Percentiles rank a stretch among this genome's conserved stretches.
Conservation (phyloP, 257 asterid genomes). For the Solanum tarapatanum region DNA sequence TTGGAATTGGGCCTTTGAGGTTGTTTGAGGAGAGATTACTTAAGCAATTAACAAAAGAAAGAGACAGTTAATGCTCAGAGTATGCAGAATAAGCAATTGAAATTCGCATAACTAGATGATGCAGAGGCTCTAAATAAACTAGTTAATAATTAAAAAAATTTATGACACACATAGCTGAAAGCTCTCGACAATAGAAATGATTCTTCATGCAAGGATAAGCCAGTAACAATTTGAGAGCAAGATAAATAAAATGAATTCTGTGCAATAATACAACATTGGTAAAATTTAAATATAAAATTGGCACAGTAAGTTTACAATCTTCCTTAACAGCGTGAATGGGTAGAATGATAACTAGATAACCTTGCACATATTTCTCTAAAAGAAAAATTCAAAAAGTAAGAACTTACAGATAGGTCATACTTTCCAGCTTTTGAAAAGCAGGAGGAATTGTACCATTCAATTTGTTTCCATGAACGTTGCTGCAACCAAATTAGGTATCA, state of each 20-base stretch:
- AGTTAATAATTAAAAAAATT: neutral
- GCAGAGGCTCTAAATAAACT: neutral
- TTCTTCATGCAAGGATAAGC: neutral
- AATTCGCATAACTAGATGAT: neutral
- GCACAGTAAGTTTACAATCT: neutral
- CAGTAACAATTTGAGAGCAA: neutral
- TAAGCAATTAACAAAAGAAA: neutral
- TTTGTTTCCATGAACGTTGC: slow-evolving; percentile 77
- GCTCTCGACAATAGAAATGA: neutral
- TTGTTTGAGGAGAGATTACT: slow-evolving; percentile 82
- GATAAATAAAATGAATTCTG: neutral
- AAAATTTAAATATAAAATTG: neutral
- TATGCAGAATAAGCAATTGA: neutral
- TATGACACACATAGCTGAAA: neutral
- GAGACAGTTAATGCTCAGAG: neutral
- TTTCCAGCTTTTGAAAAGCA: slow-evolving; percentile 69
- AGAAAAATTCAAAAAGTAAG: neutral
- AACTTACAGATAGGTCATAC: slow-evolving; percentile 94
- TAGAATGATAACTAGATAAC: neutral
- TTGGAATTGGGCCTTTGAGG: slow-evolving; percentile 72
- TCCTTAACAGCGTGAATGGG: neutral
- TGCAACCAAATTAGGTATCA: slow-evolving; percentile 13
- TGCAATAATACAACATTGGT: neutral
- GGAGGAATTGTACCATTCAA: slow-evolving; percentile 71
- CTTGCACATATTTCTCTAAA: neutral